A percentile compares a stretch with the other conserved stretches of the same genome.
These are phyloP conservation scores for Exserohilum turcica DNA, from an alignment of 2,329 filamentous ascomycete species.

Conservation along the genomic window DNA sequence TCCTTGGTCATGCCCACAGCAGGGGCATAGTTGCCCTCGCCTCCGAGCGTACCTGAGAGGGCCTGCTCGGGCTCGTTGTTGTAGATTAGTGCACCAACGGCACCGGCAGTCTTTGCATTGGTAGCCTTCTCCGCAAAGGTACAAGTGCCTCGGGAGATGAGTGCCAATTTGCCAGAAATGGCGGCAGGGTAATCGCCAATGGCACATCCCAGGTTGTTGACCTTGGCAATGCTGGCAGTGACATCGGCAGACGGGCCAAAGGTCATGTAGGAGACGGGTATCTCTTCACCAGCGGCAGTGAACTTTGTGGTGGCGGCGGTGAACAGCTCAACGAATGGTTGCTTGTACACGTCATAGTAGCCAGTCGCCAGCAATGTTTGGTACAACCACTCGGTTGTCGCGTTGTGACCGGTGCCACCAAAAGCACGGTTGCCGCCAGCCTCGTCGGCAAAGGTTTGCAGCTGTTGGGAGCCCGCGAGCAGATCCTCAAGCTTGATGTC, in stretches of 20 bases:
- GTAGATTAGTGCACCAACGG: constrained; percentile 71
- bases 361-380: constrained; percentile 36
- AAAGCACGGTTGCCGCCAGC: constrained; percentile 46
- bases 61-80: constrained; percentile 65
- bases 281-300: constrained; percentile 30
- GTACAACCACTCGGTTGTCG: constrained; percentile 41
- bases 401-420: constrained; percentile 43
- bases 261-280: constrained; percentile 38
- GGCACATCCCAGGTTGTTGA: constrained; percentile 67
- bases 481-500: constrained; percentile 39
- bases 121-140: constrained; percentile 71
- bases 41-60: constrained; percentile 70
- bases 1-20: constrained; percentile 69
- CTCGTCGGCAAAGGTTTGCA: constrained; percentile 40
- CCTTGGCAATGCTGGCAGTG: constrained; percentile 64
- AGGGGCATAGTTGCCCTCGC: constrained; percentile 61
- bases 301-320: constrained; percentile 37
- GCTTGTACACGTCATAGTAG: constrained; percentile 44
- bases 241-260: constrained; percentile 69
- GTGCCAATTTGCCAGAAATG: constrained; percentile 66
- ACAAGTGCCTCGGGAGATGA: constrained; percentile 71
- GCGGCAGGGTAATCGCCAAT: constrained; percentile 63
- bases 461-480: constrained; percentile 40
- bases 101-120: constrained; percentile 69
- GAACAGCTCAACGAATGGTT: constrained; percentile 44